phyloP scores from a whole-genome alignment of 495 filamentous ascomycete genomes.

The Extremus antarcticus region DNA sequence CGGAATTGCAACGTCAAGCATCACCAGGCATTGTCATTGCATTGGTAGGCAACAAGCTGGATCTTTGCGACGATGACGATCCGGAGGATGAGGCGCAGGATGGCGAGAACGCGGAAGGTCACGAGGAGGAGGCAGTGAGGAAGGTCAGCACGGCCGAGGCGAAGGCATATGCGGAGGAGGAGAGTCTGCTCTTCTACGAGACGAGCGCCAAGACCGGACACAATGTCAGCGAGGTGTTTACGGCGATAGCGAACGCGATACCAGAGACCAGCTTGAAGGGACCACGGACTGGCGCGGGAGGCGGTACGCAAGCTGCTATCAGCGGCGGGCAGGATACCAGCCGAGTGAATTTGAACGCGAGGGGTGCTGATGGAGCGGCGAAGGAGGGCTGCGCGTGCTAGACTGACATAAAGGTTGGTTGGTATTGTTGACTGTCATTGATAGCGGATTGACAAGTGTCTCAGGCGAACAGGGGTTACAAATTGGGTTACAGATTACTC shows the following conservation, averaged over 20 bases:
- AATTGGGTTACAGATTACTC: no score
- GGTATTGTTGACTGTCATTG: background rate
- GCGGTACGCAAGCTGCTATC: conserved; percentile 32
- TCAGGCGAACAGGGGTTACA: background rate
- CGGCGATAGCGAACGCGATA: conserved; percentile 95
- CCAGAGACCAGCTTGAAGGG: conserved; percentile 93
- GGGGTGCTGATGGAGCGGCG: conserved; percentile 44
- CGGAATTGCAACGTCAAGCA: conserved; percentile 94
- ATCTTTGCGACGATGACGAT: conserved; percentile 50
- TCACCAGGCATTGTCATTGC: conserved; percentile 96
- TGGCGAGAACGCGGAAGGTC: conserved; percentile 42
- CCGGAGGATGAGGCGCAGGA: conserved; percentile 29
- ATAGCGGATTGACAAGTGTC: background rate
- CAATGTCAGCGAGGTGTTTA: conserved; percentile 92
- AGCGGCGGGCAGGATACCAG: conserved; percentile 44
- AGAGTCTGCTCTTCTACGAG: conserved; percentile 89
- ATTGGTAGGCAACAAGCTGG: conserved; percentile 93
- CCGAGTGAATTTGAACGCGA: conserved; percentile 59
- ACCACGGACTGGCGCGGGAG: conserved; percentile 50
- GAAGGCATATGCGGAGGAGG: conserved; percentile 88
- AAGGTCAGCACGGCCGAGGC: conserved; percentile 82
- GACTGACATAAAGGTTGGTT: background rate
- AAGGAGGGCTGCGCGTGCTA: conserved; percentile 94
- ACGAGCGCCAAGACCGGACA: conserved; percentile 92
- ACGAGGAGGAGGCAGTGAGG: conserved; percentile 54